phyloP scores from a whole-genome alignment of 208 protist species.

The Trichomonas tenax region DNA sequence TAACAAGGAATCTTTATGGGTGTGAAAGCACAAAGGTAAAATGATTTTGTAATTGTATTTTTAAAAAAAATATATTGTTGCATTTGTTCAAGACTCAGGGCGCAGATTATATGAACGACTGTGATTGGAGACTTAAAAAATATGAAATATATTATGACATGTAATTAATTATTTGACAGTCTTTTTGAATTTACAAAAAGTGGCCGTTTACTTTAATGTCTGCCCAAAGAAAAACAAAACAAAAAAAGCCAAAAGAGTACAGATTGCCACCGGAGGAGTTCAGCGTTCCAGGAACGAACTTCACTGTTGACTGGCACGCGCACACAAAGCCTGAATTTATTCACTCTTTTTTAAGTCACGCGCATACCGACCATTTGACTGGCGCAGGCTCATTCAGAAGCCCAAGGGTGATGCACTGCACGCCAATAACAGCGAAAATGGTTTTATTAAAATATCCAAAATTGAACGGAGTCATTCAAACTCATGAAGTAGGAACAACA shows the following conservation, averaged over 20 bases:
- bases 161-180: no score
- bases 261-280: background rate
- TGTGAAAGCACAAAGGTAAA: no score
- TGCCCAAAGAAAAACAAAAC: background rate
- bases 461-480: background rate
- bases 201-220: background rate
- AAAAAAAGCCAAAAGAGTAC: background rate
- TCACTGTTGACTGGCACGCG: background rate
- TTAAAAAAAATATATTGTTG: no score
- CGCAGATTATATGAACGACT: no score
- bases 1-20: no score
- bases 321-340: background rate
- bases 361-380: background rate
- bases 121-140: no score
- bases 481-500: background rate
- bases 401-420: background rate
- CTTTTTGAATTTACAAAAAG: background rate
- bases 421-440: background rate
- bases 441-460: background rate
- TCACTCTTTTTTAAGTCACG: slow-evolving; percentile 2
- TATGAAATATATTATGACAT: no score
- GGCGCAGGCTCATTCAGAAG: background rate
- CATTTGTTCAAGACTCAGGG: no score
- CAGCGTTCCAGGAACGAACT: background rate
- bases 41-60: no score